These are phyloP conservation scores for Mycosphaerella sp. DNA, from an alignment of 2,329 filamentous ascomycete genomes.

Conservation along the genomic window DNA sequence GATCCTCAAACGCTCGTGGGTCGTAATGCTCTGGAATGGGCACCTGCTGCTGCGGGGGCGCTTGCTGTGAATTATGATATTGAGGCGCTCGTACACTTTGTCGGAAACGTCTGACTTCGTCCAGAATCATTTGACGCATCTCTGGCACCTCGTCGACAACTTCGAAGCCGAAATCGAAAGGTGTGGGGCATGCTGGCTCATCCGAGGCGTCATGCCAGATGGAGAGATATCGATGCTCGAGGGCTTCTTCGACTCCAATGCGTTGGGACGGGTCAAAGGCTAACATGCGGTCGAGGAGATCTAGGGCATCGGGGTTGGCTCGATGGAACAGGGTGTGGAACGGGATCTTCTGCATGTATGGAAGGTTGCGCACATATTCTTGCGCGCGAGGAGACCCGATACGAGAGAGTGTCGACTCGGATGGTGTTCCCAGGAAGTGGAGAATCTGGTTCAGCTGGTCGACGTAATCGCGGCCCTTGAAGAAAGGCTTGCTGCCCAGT, in stretches of 20 bases:
- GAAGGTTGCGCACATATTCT: slow-evolving; percentile 87
- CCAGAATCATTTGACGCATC: slow-evolving; percentile 95
- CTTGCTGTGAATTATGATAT: slow-evolving; percentile 40
- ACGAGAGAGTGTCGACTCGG: slow-evolving; percentile 85
- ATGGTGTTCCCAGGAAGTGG: slow-evolving; percentile 93
- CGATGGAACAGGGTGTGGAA: slow-evolving; percentile 86
- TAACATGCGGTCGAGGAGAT: slow-evolving; percentile 94
- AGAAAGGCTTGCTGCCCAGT: slow-evolving; percentile 92
- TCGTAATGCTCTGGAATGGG: slow-evolving; percentile 58
- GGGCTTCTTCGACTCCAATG: slow-evolving; percentile 88
- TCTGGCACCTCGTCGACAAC: slow-evolving; percentile 90
- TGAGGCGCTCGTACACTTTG: slow-evolving; percentile 38
- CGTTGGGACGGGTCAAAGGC: slow-evolving; percentile 92
- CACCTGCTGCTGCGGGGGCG: slow-evolving; percentile 41
- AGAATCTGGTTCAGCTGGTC: slow-evolving; percentile 99
- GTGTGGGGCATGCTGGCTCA: slow-evolving; percentile 86
- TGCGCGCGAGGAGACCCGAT: slow-evolving; percentile 94
- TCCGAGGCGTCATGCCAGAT: slow-evolving; percentile 99
- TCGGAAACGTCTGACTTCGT: slow-evolving; percentile 88
- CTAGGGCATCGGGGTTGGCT: slow-evolving; percentile 91
- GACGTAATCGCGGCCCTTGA: slow-evolving; percentile 98
- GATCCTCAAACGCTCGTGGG: slow-evolving; percentile 54
- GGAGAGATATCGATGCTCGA: slow-evolving; percentile 92
- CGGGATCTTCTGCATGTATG: slow-evolving; percentile 60
- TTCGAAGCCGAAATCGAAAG: slow-evolving; percentile 98